These are phyloP conservation scores for Priceomyces melissophilus DNA, from an alignment of 805 yeast species.

Conservation along the genomic window DNA sequence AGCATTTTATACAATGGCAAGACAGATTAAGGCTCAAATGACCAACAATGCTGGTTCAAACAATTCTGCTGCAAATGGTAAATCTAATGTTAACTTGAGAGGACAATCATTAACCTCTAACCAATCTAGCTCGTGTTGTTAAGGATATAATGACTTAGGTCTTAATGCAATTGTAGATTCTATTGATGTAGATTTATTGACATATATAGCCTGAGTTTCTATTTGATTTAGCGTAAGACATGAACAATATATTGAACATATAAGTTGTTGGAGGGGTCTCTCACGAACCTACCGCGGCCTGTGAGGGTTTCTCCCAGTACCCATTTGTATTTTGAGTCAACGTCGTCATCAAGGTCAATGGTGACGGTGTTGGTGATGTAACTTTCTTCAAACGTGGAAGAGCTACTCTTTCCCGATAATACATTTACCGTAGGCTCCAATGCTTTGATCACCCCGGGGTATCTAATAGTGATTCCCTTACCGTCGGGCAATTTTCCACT, in stretches of 20 bases:
- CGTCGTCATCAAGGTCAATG: slow-evolving; percentile 39
- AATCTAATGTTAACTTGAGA: slow-evolving; percentile 67
- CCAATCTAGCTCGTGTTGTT: slow-evolving; percentile 40
- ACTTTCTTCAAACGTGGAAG: slow-evolving; percentile 41
- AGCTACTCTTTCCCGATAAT: slow-evolving; percentile 23
- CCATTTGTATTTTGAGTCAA: slow-evolving; percentile 50
- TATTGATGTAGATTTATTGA: background rate
- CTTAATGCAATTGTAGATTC: background rate
- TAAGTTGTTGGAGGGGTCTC: slow-evolving; percentile 42
- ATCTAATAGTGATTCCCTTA: slow-evolving; percentile 38
- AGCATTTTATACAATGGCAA: slow-evolving; percentile 97
- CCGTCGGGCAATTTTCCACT: slow-evolving; percentile 46
- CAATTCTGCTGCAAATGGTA: slow-evolving; percentile 35
- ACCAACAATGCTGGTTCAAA: slow-evolving; percentile 53
- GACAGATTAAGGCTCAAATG: slow-evolving; percentile 96
- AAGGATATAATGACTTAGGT: slow-evolving; percentile 4
- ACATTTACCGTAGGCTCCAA: slow-evolving; percentile 32
- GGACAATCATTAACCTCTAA: slow-evolving; percentile 55
- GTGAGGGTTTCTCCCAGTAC: slow-evolving; percentile 43
- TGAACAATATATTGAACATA: slow-evolving; percentile 56
- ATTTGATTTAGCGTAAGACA: slow-evolving; percentile 12
- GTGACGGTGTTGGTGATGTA: slow-evolving; percentile 49
- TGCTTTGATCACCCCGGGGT: slow-evolving; percentile 48
- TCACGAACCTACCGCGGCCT: slow-evolving; percentile 59
- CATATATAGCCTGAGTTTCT: background rate